phyloP scores from a whole-genome alignment of 1,284 basidiomycete genomes.

The Peniophora sp. region DNA sequence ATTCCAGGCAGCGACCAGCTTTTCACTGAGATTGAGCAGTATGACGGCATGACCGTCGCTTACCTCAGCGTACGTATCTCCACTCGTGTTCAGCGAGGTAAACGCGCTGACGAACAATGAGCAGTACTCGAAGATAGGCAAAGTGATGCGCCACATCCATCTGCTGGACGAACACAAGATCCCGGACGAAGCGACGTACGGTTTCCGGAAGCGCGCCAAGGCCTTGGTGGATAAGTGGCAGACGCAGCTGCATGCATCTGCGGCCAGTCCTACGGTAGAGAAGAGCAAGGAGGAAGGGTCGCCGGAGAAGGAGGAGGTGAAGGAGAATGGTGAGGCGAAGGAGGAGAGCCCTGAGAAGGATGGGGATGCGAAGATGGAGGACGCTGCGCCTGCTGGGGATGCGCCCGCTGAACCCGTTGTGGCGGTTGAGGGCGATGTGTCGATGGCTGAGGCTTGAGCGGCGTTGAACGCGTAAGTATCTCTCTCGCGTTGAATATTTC shows the following conservation, averaged over 20 bases:
- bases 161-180: slow-evolving; percentile 58
- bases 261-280: background rate
- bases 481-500: too few species aligned
- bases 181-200: slow-evolving; percentile 79
- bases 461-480: too few species aligned
- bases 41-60: slow-evolving; percentile 77
- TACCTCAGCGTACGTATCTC: slow-evolving; percentile 60
- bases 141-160: slow-evolving; percentile 95
- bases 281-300: slow-evolving; percentile 18
- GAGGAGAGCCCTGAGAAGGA: slow-evolving; percentile 17
- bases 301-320: slow-evolving; percentile 19
- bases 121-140: slow-evolving; percentile 93
- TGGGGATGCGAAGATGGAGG: too few species aligned
- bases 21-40: slow-evolving; percentile 80
- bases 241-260: slow-evolving; percentile 30
- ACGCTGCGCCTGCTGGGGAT: too few species aligned
- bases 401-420: slow-evolving; percentile 11
- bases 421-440: slow-evolving; percentile 16
- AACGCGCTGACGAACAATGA: slow-evolving; percentile 3
- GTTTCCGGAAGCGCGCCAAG: slow-evolving; percentile 78
- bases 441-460: slow-evolving; percentile 11
- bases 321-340: slow-evolving; percentile 13
- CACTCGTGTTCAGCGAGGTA: background rate
- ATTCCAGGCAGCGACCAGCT: slow-evolving; percentile 73
- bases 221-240: slow-evolving; percentile 69